Percentiles rank a stretch among this genome's conserved stretches.
Evolutionary conservation across 179 eudicot species (phyloP).

Genomic region (Actinidia chinensis): DNA sequence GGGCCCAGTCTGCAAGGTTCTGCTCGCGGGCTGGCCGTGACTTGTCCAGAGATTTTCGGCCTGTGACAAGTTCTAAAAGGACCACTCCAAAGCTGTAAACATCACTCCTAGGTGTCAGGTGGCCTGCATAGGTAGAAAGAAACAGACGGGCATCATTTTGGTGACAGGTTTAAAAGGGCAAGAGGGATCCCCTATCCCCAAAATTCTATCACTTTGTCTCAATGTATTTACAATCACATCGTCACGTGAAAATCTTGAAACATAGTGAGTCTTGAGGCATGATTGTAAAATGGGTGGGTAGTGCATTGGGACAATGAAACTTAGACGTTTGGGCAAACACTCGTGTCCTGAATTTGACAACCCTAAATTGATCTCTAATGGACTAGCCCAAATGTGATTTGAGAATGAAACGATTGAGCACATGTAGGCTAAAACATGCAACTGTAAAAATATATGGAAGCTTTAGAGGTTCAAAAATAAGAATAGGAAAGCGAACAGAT

Average conservation of each 20-base stretch:
- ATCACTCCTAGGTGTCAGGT: constrained; percentile 76
- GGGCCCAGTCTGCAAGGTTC: constrained; percentile 84
- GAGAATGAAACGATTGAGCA: neutral
- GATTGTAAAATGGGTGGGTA: too few relatives aligned
- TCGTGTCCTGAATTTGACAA: too few relatives aligned
- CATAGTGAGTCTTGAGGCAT: too few relatives aligned
- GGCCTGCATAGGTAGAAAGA: constrained; percentile 45
- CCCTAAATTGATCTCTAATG: neutral
- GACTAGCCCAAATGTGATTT: neutral
- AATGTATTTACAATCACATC: too few relatives aligned
- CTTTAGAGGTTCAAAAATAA: neutral
- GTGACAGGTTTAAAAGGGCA: too few relatives aligned
- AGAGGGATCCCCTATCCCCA: too few relatives aligned
- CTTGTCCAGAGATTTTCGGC: constrained; percentile 82
- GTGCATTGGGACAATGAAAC: too few relatives aligned
- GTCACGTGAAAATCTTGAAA: too few relatives aligned
- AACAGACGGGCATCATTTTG: neutral
- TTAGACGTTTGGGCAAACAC: too few relatives aligned
- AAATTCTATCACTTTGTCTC: too few relatives aligned
- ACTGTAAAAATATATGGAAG: neutral
- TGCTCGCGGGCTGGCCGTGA: constrained; percentile 76
- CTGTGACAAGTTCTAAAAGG: constrained; percentile 85
- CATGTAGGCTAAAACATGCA: neutral
- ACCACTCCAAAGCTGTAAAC: constrained; percentile 90
- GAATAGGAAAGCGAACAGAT: neutral